Conservation (phyloP, 1,139 yeast genomes). For the Yamadazyma triangularis region DNA sequence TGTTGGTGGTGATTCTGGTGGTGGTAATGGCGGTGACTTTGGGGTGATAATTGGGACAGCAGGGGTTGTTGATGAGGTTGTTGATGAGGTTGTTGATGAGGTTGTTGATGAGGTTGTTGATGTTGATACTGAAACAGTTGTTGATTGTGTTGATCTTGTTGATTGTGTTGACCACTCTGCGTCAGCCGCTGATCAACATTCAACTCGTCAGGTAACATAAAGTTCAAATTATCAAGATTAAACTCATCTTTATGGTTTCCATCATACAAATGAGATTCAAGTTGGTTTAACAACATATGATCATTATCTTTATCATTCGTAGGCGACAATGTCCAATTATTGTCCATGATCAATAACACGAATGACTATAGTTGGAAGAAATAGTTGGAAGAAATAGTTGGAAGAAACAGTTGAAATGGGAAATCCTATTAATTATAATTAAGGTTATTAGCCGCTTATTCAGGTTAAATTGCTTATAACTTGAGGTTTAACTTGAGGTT, state of each 20-base stretch:
- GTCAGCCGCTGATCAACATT: no score
- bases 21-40: background rate
- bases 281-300: conserved; percentile 21
- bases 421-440: no score
- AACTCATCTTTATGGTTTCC: conserved; percentile 5
- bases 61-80: background rate
- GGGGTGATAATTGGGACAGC: background rate
- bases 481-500: no score
- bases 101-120: conserved; percentile 2
- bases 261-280: conserved; percentile 22
- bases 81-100: conserved; percentile 1
- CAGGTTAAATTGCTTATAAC: no score
- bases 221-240: conserved; percentile 10
- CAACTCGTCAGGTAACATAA: conserved; percentile 6
- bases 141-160: conserved; percentile 5
- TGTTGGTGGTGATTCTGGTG: background rate
- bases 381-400: no score
- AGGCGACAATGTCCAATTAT: conserved; percentile 10
- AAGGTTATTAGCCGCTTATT: no score
- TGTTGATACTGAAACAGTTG: conserved; percentile 3
- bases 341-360: conserved; percentile 12
- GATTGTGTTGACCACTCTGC: no score
- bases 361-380: no score
- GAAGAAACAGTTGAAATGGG: no score
- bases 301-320: conserved; percentile 15